Evolutionary conservation across 78 protist species (phyloP), one percentile per base, ranked within the genome.

Genomic region (Dictyostelium citrinum): DNA sequence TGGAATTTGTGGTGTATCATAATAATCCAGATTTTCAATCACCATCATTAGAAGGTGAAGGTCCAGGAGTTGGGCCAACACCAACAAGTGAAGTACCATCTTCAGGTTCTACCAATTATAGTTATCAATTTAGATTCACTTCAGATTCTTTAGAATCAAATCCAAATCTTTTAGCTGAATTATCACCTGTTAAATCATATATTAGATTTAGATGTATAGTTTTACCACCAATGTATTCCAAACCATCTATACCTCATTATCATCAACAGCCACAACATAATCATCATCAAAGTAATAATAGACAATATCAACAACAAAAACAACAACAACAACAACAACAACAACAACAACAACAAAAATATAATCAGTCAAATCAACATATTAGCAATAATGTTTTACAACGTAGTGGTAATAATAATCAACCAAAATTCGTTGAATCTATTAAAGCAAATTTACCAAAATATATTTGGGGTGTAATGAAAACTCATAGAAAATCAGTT

Each of bases 1-100:
- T 78, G 82, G 93, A 88, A 20, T 55, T 88, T n/a, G 80, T 88
- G 0, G 49, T 88, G 5, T 64, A 77, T 27, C 93, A 88, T 76
- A 78, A 31, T 27, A 88, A 88, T 14, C 60, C 72, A 16, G 20
- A 37, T 17, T 88, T 77, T 31, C 93, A 88, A 49, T 88, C 93
- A 8, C 85, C 93, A 29, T 33, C 37, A 14, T n/a, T 78, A 22
- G 92, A 85, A 17, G 84, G 84, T 29, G 92, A 85, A 14, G 83
- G 43, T 22, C 83, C 60, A 3, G 83, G 60, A 14, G 81, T 39
- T 37, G 81, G 46, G 17, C 55, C 81, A 72, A 84, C 68, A 3
- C 55, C 67, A 55, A 51, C 27, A 75, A 20, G 64, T 55, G 79
- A 17, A 27, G n/a, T 14, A 0, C n/a, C 41, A n/a, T 5, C 51